phyloP scores from a whole-genome alignment of 2,329 filamentous ascomycete species.

The Rhynchosporium secalis region DNA sequence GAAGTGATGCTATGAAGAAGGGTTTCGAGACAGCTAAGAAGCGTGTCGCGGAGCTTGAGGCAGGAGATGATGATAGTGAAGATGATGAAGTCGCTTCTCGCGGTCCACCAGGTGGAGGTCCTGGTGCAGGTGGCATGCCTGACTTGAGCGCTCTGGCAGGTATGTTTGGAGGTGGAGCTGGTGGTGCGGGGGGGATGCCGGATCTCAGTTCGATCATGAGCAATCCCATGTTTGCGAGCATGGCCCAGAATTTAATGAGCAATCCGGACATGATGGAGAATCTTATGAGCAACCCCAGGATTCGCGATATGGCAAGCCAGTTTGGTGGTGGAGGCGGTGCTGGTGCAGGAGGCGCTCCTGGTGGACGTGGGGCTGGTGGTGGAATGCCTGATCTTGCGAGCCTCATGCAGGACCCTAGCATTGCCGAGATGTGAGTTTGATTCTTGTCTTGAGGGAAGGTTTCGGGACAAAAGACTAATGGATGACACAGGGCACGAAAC shows the following conservation, averaged over 20 bases:
- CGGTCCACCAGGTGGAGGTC: slow-evolving; percentile 49
- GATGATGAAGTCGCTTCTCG: slow-evolving; percentile 53
- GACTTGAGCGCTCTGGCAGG: slow-evolving; percentile 69
- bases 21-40: slow-evolving; percentile 92
- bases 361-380: slow-evolving; percentile 48
- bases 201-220: slow-evolving; percentile 86
- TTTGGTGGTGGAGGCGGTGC: slow-evolving; percentile 57
- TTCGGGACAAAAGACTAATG: background rate
- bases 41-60: slow-evolving; percentile 77
- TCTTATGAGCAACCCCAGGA: slow-evolving; percentile 88
- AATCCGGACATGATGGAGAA: slow-evolving; percentile 92
- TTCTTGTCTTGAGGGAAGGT: background rate
- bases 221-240: slow-evolving; percentile 97
- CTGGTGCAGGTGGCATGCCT: slow-evolving; percentile 59
- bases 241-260: slow-evolving; percentile 97
- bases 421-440: slow-evolving; percentile 84
- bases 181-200: slow-evolving; percentile 75
- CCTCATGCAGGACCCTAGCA: slow-evolving; percentile 88
- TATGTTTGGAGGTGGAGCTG: slow-evolving; percentile 69
- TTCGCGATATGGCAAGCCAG: slow-evolving; percentile 82
- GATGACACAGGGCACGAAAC: slow-evolving; percentile 54
- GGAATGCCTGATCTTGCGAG: slow-evolving; percentile 86
- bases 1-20: slow-evolving; percentile 96
- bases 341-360: slow-evolving; percentile 49
- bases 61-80: slow-evolving; percentile 46